Percentiles rank a stretch among this genome's conserved stretches.
Conservation (phyloP, 768 basidiomycete species). For the Boletus pseudo-olivaceus region DNA sequence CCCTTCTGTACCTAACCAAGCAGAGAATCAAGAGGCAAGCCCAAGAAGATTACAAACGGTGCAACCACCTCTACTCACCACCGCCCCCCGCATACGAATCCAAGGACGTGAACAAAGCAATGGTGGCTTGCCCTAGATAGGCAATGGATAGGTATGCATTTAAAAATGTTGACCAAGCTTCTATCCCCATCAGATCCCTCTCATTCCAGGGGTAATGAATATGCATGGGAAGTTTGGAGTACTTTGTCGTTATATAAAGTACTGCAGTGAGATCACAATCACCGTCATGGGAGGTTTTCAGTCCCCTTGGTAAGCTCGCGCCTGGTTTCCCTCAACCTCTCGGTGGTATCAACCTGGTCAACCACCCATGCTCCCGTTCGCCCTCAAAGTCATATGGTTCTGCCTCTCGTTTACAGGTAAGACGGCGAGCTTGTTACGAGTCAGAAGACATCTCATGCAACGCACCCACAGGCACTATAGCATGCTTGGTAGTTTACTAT, state of each 20-base stretch:
- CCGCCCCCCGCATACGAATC: neutral
- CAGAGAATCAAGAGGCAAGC: neutral
- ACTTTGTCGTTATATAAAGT: neutral
- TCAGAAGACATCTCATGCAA: neutral
- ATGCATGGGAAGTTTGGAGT: conserved; percentile 6
- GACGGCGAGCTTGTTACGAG: neutral
- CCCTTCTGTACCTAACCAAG: neutral
- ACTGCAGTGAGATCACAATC: neutral
- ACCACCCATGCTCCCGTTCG: conserved; percentile 49
- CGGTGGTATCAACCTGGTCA: neutral
- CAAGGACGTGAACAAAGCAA: neutral
- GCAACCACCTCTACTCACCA: neutral
- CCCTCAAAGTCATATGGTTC: conserved; percentile 58
- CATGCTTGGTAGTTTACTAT: conserved; percentile 47
- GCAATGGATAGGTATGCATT: neutral
- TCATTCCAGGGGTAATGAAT: neutral
- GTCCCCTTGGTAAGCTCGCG: neutral
- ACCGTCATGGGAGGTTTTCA: neutral
- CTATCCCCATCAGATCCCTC: neutral
- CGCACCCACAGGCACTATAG: conserved; percentile 41
- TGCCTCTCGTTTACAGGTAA: conserved; percentile 53
- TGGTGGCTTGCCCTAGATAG: neutral
- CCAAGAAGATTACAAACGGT: neutral
- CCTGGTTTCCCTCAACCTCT: neutral
- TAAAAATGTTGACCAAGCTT: neutral